phyloP scores from a whole-genome alignment of 495 filamentous ascomycete species.

The Talaromyces borbonicus region DNA sequence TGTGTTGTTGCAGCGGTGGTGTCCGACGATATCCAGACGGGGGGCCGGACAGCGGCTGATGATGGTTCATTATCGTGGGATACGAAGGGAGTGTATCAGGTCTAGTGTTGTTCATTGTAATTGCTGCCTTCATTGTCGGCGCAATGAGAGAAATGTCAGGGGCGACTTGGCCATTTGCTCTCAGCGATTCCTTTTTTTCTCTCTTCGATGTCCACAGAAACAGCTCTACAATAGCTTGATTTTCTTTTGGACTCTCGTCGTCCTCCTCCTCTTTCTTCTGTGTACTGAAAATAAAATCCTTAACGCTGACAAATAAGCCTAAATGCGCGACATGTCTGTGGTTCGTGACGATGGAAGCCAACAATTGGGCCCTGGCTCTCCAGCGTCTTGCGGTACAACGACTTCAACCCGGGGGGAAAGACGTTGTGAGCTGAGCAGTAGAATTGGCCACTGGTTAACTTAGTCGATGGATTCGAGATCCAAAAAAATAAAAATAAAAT shows the following conservation, averaged over 20 bases:
- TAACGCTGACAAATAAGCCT: neutral
- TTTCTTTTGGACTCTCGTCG: no score
- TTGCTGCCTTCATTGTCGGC: slow-evolving; percentile 9
- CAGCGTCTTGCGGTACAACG: no score
- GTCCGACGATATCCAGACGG: slow-evolving; percentile 25
- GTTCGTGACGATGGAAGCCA: neutral
- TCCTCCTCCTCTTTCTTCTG: no score
- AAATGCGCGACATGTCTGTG: neutral
- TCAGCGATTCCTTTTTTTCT: no score
- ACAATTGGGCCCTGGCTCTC: neutral
- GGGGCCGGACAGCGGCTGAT: slow-evolving; percentile 9
- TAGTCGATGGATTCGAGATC: no score
- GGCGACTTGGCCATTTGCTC: slow-evolving; percentile 7
- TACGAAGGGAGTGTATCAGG: slow-evolving; percentile 6
- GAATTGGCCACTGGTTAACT: no score
- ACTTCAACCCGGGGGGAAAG: no score
- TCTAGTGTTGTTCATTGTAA: slow-evolving; percentile 8
- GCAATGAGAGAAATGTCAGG: slow-evolving; percentile 1
- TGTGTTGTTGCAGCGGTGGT: slow-evolving; percentile 14
- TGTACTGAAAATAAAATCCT: no score
- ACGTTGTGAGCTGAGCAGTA: no score
- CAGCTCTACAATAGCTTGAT: no score
- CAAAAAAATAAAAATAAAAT: no score
- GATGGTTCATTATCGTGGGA: neutral
- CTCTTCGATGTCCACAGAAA: no score